Conservation (phyloP, 345 rosid genomes). For the Acer yangbiense region DNA sequence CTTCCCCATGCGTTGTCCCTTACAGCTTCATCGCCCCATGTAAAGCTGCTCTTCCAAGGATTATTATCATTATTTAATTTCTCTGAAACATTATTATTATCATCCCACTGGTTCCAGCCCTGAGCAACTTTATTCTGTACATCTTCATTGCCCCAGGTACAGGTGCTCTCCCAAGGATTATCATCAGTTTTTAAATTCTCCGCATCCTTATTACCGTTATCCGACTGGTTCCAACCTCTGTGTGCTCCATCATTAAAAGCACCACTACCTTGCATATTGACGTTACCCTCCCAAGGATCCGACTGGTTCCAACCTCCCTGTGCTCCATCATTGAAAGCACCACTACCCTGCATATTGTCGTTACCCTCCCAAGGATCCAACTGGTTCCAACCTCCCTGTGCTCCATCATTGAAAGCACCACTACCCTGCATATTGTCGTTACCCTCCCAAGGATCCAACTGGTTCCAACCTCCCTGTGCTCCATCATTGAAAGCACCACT, state of each 20-base stretch:
- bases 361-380: constrained; percentile 37
- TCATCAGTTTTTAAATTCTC: constrained; percentile 20
- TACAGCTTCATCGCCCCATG: constrained; percentile 13
- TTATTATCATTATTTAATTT: constrained; percentile 19
- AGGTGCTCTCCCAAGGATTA: constrained; percentile 52
- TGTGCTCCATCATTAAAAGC: constrained; percentile 23
- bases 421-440: constrained; percentile 7
- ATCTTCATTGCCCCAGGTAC: constrained; percentile 31
- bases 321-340: constrained; percentile 21
- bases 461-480: constrained; percentile 31
- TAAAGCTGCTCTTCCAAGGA: constrained; percentile 18
- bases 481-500: constrained; percentile 23
- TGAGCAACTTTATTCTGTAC: constrained; percentile 27
- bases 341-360: constrained; percentile 19
- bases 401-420: too few species aligned
- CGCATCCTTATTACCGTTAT: constrained; percentile 17
- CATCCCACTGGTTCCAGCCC: constrained; percentile 23
- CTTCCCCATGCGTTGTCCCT: constrained; percentile 20
- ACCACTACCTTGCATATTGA: constrained; percentile 14
- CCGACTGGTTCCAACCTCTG: constrained; percentile 38
- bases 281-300: constrained; percentile 39
- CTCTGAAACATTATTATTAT: constrained; percentile 7
- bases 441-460: constrained; percentile 43
- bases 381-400: too few species aligned
- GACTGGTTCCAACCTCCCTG: constrained; percentile 31